Evolutionary conservation across 768 basidiomycete species (phyloP), one percentile per base, ranked within the genome.

Genomic region (Roridomyces roridus): DNA sequence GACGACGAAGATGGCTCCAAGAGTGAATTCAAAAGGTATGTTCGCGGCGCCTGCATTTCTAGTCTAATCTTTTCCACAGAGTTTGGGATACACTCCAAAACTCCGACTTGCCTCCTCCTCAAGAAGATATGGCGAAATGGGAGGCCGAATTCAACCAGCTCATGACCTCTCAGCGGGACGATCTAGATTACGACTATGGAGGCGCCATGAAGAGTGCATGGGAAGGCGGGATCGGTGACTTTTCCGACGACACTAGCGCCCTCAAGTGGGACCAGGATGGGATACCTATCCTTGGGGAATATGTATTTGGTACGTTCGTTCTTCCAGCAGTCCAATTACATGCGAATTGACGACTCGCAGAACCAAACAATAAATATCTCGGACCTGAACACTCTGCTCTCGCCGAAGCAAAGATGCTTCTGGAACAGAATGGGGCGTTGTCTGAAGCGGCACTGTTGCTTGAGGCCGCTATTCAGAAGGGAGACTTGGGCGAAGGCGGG

Each of bases 381-480:
- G 84, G 82, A 47, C 77, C 80, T 10, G 75, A 79, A 0, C 65
- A 72, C 3, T 72, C 80, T 0, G 77, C 79, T 28, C 73, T 92
- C n/a, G 75, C 70, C 43, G 86, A 89, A 57, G 95, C 93, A 2
- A 94, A 95, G 70, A 77, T 80, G 15, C 73, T 96, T 15, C 74
- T 98, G 10, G 84, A 87, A 20, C 81, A 83, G 55, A 93, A 94
- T 51, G 94, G 93, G 2, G 91, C 95, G 3, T 73, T 99, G 21
- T 88, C 93, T 2, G 93, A 97, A 68, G 94, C 89, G 12, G 89
- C 88, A 0, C 78, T 94, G 36, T 78, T 96, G 65, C 77, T 98
- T 20, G 96, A 99, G 74, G 94, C 94, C 14, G 93, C 94, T 34
- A 91, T 98, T 55, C 88, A 91, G 72, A 81, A 81, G 62, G 91